Evolutionary conservation across 2,329 filamentous ascomycete species (phyloP).

Genomic region (Aureobasidium mangrovei): DNA sequence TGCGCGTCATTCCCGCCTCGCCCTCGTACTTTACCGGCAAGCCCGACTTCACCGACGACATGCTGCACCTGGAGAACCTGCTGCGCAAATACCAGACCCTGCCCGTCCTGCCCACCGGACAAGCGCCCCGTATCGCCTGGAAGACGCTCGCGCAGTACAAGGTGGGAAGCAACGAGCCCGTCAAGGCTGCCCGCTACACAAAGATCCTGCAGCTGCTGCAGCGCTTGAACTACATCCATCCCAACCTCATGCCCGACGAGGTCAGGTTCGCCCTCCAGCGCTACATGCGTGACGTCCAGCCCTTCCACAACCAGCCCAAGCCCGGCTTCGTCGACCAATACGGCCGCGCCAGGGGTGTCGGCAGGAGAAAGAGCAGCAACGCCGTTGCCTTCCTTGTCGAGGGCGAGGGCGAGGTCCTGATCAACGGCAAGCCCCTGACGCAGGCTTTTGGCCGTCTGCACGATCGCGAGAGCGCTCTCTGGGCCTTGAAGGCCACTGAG

Average conservation of each 20-base stretch:
- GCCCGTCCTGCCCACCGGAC: conserved; percentile 55
- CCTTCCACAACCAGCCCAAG: conserved; percentile 54
- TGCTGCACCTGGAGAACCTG: conserved; percentile 64
- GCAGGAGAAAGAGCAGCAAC: conserved; percentile 77
- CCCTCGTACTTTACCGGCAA: conserved; percentile 92
- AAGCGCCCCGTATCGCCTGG: conserved; percentile 72
- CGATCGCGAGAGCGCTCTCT: conserved; percentile 88
- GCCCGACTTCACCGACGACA: conserved; percentile 76
- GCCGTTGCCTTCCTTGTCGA: conserved; percentile 85
- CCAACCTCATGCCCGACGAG: conserved; percentile 61
- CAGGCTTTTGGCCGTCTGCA: conserved; percentile 81
- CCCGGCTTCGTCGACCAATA: conserved; percentile 62
- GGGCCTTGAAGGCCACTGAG: conserved; percentile 75
- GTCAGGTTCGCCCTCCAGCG: conserved; percentile 55
- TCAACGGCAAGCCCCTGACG: conserved; percentile 81
- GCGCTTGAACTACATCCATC: conserved; percentile 77
- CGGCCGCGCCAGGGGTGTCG: conserved; percentile 71
- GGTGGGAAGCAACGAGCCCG: conserved; percentile 57
- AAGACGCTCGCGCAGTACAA: conserved; percentile 70
- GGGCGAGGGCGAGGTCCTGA: conserved; percentile 77
- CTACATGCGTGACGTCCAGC: conserved; percentile 69
- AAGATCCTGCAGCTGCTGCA: conserved; percentile 67
- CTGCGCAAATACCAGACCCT: conserved; percentile 63
- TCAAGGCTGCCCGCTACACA: conserved; percentile 70
- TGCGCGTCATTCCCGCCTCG: conserved; percentile 72